Evolutionary conservation across 202 grass and related monocot genomes (phyloP).

Genomic region (Zoysia matrella): DNA sequence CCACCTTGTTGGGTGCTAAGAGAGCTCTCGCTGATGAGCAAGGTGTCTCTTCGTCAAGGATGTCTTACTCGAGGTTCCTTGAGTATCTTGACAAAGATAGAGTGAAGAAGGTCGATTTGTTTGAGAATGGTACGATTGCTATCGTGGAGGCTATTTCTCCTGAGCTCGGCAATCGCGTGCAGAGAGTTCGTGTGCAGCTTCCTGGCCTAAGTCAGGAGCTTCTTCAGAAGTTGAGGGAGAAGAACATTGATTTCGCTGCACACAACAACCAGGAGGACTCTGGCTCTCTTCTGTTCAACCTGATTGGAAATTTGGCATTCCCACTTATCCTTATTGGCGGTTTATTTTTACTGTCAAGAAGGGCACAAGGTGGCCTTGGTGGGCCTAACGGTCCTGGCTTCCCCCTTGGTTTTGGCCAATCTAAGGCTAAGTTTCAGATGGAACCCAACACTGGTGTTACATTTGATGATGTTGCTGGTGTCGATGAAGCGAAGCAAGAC

Average conservation of each 20-base stretch:
- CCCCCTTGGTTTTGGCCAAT: constrained; percentile 90
- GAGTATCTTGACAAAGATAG: constrained; percentile 98
- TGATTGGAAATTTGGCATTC: constrained; percentile 96
- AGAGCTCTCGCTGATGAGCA: constrained; percentile 89
- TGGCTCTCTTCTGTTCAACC: constrained; percentile 85
- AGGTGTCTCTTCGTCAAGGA: constrained; percentile 89
- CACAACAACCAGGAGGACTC: constrained; percentile 93
- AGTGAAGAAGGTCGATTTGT: constrained; percentile 93
- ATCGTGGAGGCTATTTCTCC: constrained; percentile 96
- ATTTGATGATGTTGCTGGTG: constrained; percentile 91
- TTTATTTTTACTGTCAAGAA: constrained; percentile 89
- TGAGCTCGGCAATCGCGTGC: constrained; percentile 92
- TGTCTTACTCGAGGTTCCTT: constrained; percentile 97
- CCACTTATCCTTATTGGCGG: constrained; percentile 97
- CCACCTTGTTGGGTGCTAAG: constrained; percentile 60
- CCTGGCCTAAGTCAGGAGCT: constrained; percentile 95
- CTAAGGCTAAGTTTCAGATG: constrained; percentile 96
- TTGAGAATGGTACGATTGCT: constrained; percentile 94
- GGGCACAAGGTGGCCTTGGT: constrained; percentile 86
- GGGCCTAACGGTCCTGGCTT: constrained; percentile 91
- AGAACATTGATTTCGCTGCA: constrained; percentile 96
- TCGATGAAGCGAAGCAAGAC: constrained; percentile 89
- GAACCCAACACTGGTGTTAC: constrained; percentile 94
- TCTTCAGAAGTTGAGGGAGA: constrained; percentile 94
- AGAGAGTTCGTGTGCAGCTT: constrained; percentile 94